Evolutionary conservation across 192 early-diverging fungal species (phyloP), one percentile per base, ranked within the genome.

Genomic region (Backusella tarrabulga): DNA sequence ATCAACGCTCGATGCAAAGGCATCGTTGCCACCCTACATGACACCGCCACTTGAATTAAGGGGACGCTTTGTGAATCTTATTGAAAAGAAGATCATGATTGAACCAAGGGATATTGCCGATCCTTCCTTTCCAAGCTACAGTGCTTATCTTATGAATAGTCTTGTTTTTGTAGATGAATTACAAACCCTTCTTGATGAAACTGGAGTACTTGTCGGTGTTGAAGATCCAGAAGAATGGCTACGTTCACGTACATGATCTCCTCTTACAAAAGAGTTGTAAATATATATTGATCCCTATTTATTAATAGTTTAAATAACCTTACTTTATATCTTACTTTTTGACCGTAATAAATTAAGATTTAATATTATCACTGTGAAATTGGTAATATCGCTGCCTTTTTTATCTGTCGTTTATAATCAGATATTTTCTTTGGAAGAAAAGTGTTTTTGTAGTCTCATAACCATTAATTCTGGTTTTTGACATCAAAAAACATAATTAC

Each of bases 21-120:
- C 70, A 23, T 36, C 79, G 5, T 29, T 80, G 7, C 79, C 79
- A 21, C 79, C 79, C 7, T 77, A 76, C 35, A 29, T 80, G 63
- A 36, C 68, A 38, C 67, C 70, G 1, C 79, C 79, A 4, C 38
- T 41, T 5, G 74, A 73, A 40, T 60, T 72, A 5, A 40, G 76
- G 40, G n/a, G 1, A 1, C 69, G 76, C 1, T 77, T 72, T 66
- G 36, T 19, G 1, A 50, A 34, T 12, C 19, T 66, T 17, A 36
- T 77, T 12, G 70, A 77, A 66, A 21, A 77, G 34, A 36, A 72
- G n/a, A 77, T 77, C 3, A 63, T 63, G 56, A 23, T 63, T 63
- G 56, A 63, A 29, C 21, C 56, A 29, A 63, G 12, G 9, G 56
- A 63, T 29, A 63, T 63, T 29, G 56, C 56, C 23, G 56, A 63